phyloP scores from a whole-genome alignment of 441 rosid species.

The Arabidopsis hybrid region DNA sequence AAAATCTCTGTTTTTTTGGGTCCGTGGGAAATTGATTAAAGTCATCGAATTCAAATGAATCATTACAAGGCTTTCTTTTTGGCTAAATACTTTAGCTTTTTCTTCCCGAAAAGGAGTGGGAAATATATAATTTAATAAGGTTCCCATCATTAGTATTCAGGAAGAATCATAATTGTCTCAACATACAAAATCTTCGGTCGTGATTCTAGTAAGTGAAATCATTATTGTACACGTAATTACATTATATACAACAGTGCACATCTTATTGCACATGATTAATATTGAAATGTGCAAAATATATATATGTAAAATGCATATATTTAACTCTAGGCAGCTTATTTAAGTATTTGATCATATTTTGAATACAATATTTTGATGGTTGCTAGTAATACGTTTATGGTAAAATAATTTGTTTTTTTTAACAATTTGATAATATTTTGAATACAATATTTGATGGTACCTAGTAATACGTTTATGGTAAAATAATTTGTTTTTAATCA shows the following conservation, averaged over 20 bases:
- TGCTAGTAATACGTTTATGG: no score
- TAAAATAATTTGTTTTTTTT: no score
- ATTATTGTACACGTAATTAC: slow-evolving; percentile 38
- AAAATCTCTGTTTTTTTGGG: background rate
- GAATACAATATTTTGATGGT: no score
- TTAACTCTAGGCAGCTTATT: background rate
- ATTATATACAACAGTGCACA: slow-evolving; percentile 52
- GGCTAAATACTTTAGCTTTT: slow-evolving; percentile 25
- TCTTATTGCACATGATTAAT: slow-evolving; percentile 45
- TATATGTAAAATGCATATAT: background rate
- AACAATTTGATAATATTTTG: no score
- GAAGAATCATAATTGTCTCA: slow-evolving; percentile 63
- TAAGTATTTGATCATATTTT: no score
- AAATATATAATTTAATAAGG: slow-evolving; percentile 31
- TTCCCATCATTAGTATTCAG: slow-evolving; percentile 51
- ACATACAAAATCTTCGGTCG: slow-evolving; percentile 55
- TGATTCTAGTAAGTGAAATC: slow-evolving; percentile 39
- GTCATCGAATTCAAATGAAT: background rate
- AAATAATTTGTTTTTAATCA: no score
- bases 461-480: no score
- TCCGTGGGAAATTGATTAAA: slow-evolving; percentile 3
- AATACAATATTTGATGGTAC: no score
- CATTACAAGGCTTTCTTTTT: slow-evolving; percentile 19
- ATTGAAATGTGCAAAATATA: slow-evolving; percentile 45
- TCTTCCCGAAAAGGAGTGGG: slow-evolving; percentile 29